Base-by-base conservation (phyloP, 2,329 filamentous ascomycete species). In the Aspergillus ibericus region DNA sequence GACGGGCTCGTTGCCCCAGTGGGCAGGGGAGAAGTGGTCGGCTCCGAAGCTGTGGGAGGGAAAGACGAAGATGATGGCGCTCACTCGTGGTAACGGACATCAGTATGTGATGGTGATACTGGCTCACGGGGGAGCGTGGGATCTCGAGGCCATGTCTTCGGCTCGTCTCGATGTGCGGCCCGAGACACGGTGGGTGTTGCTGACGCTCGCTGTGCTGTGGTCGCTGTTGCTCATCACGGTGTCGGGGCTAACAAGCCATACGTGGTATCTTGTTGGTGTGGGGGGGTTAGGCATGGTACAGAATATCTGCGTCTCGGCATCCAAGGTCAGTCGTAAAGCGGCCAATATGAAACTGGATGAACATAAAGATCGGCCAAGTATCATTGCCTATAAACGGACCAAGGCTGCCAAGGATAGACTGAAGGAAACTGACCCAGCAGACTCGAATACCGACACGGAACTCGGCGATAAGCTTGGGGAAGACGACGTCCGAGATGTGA, bases 1-100 rank as follows among this genome's bases (percentile, higher is more conserved):
- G 1, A 72, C 71, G 0, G 77, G 77, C 0, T 59, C 67, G 2
- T 63, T 82, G 4, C 67, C 71, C 5, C 78, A 81, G 61, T 81
- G 78, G 78, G 66, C 61, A 18, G 62, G 60, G 9, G 80, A 82
- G 64, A 82, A 81, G 61, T 78, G 75, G 72, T 70, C 75, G 0
- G 78, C 74, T 62, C 70, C 75, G 15, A 60, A 56, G 2, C 58
- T 66, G 5, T 61, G 64, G n/a, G 34, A 48, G 10, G 63, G 66
- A 15, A 70, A 74, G 51, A 73, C 65, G 1, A 70, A 74, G 51
- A 73, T 64, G 1, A 62, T 72, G n/a, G 56, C 72, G 2, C 57
- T 81, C 9, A 80, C 77, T 0, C 58, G 67, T 1, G 78, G 80
- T 1, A 80, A 79, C 59, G 79, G 78, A 5, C 65, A 61, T 10